phyloP scores from a whole-genome alignment of 306 rosid species.

The Dalbergia oliveri region DNA sequence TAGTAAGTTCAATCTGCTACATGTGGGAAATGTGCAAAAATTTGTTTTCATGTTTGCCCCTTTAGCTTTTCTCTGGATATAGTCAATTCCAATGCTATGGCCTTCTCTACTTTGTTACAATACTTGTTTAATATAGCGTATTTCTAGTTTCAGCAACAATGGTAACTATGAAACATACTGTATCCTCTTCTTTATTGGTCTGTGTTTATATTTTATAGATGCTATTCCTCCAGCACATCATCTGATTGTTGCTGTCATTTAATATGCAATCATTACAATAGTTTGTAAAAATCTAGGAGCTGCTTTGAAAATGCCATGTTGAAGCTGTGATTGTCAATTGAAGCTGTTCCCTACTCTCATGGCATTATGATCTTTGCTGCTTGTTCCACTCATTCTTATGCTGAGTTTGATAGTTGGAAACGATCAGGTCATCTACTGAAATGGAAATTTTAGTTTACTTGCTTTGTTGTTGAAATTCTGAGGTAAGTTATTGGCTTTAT shows the following conservation, averaged over 20 bases:
- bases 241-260: slow-evolving; percentile 21
- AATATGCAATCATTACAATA: background rate
- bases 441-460: background rate
- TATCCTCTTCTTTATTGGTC: background rate
- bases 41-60: slow-evolving; percentile 3
- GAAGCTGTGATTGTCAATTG: background rate
- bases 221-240: background rate
- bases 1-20: slow-evolving; percentile 60
- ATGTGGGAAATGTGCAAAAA: background rate
- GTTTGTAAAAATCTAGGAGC: background rate
- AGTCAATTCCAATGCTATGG: background rate
- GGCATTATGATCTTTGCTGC: background rate
- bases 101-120: background rate
- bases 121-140: background rate
- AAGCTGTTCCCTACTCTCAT: slow-evolving; percentile 15
- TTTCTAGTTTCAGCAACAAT: slow-evolving; percentile 14
- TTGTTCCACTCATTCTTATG: slow-evolving; percentile 9
- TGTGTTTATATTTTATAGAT: slow-evolving; percentile 7
- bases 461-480: slow-evolving; percentile 8
- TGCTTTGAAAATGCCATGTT: background rate
- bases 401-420: slow-evolving; percentile 7
- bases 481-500: background rate
- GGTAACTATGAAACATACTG: slow-evolving; percentile 6
- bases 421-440: background rate
- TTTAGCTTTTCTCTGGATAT: background rate